Percentiles rank a stretch among this genome's conserved stretches.
These are phyloP conservation scores for Carex sylvatica DNA, from an alignment of 202 grass and related monocot genomes.

Conservation along the genomic window DNA sequence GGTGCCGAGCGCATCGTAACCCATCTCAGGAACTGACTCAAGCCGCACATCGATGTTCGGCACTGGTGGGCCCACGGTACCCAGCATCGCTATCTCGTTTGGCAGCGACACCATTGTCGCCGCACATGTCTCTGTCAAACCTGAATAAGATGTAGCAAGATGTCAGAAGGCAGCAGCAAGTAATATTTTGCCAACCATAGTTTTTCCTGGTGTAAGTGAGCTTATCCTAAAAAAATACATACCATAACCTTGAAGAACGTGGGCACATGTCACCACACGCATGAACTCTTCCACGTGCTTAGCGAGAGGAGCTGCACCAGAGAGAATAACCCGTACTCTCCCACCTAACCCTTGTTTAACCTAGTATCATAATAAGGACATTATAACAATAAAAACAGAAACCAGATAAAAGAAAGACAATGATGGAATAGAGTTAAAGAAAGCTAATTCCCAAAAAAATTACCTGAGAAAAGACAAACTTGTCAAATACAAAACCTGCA, in stretches of 20 bases:
- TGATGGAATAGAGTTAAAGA: background rate
- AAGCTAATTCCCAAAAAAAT: background rate
- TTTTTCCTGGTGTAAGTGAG: background rate
- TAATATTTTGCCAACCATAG: background rate
- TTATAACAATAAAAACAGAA: constrained; percentile 13
- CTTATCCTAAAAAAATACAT: constrained; percentile 19
- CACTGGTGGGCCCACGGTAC: constrained; percentile 82
- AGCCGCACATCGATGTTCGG: constrained; percentile 77
- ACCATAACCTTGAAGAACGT: constrained; percentile 98
- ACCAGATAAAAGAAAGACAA: background rate
- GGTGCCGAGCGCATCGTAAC: constrained; percentile 60
- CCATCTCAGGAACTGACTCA: constrained; percentile 91
- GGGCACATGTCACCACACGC: constrained; percentile 83
- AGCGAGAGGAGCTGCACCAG: constrained; percentile 79
- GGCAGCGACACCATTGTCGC: constrained; percentile 79
- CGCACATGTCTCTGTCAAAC: constrained; percentile 85
- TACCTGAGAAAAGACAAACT: constrained; percentile 84
- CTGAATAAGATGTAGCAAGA: constrained; percentile 31
- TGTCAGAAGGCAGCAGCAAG: background rate
- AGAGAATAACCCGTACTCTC: constrained; percentile 69
- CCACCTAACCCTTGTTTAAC: constrained; percentile 81
- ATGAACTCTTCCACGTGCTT: constrained; percentile 80
- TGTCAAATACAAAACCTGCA: constrained; percentile 70
- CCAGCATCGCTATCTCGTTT: constrained; percentile 93
- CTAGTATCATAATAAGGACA: constrained; percentile 38